Conservation (phyloP, 768 basidiomycete genomes). For the Scleroderma citrinum region DNA sequence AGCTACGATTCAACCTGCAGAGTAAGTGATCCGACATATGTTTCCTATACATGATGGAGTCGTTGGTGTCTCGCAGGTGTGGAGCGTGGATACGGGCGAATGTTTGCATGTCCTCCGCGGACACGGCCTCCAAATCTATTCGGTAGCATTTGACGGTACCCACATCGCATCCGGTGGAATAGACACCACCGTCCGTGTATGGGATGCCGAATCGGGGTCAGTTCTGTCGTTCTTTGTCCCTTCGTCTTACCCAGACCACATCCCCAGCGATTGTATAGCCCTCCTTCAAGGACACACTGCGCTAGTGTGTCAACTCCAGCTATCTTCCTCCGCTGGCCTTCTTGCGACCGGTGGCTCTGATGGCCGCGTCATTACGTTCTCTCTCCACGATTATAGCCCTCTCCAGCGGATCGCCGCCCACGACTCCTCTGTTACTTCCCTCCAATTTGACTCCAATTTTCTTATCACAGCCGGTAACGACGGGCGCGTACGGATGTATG, state of each 20-base stretch:
- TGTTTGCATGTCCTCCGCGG: slow-evolving; percentile 79
- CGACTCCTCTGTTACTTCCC: slow-evolving; percentile 77
- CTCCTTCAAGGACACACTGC: slow-evolving; percentile 88
- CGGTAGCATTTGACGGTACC: slow-evolving; percentile 84
- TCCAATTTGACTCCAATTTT: slow-evolving; percentile 82
- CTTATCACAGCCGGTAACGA: slow-evolving; percentile 84
- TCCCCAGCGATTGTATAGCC: slow-evolving; percentile 66
- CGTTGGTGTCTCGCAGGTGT: slow-evolving; percentile 46
- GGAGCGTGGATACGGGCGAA: slow-evolving; percentile 86
- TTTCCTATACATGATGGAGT: not conserved
- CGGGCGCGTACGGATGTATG: slow-evolving; percentile 73
- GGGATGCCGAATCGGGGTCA: slow-evolving; percentile 84
- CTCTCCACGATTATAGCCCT: slow-evolving; percentile 39
- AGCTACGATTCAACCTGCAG: slow-evolving; percentile 90
- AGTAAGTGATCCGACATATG: slow-evolving; percentile 37
- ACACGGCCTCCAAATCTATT: slow-evolving; percentile 86
- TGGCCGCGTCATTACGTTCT: slow-evolving; percentile 75
- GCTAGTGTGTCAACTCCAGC: slow-evolving; percentile 86
- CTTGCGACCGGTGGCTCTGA: slow-evolving; percentile 86
- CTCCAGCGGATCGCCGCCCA: slow-evolving; percentile 78
- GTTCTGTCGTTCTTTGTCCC: slow-evolving; percentile 17
- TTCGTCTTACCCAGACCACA: not conserved
- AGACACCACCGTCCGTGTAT: slow-evolving; percentile 90
- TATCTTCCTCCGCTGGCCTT: slow-evolving; percentile 47
- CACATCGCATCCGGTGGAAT: slow-evolving; percentile 81